Evolutionary conservation across 1,284 basidiomycete species (phyloP), one percentile per base, ranked within the genome.

Genomic region (Ceraceosorus guamensis): DNA sequence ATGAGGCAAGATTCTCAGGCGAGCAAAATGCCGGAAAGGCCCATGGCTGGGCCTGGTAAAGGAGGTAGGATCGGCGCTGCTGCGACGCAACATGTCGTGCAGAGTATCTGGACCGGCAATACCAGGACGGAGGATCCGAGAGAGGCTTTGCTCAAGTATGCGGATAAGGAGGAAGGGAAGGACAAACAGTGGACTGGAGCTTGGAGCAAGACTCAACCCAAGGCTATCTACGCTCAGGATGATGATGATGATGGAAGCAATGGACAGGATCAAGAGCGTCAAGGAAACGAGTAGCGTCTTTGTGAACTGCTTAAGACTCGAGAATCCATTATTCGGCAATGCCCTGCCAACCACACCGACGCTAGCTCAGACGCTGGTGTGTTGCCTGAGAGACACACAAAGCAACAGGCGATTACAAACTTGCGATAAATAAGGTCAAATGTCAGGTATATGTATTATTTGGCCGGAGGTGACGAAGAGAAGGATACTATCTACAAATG

Each of bases 31-130:
- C 82, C 96, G 62, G 64, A 71, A 32, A 55, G 52, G 4, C 95
- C 95, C 30, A 83, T 98, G 47, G 84, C 82, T 53, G 95, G 95
- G 4, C 89, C 88, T 33, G 95, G 95, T 52, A 83, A 83, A 68
- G 93, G 92, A 32, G 95, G 95, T 48, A 80, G 93, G 33, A 88
- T 99, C 47, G 95, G 95, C 30, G 88, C 90, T 39, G 91, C 88
- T 78, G 93, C 91, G 4, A 96, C 88, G 48, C 90, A 95, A 66
- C 89, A 93, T 71, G 84, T 96, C 61, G 91, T 98, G 46, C 90
- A 95, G 78, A 87, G 88, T 68, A 79, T 98, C 74, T 90, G 91
- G 55, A 83, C 87, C 73, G 88, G 56, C 57, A 64, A 61, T 61
- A 55, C 60, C 60, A 62, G 65, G 50, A 60, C 51, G 65, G 60